Evolutionary conservation across 371 early-diverging fungal genomes (phyloP).

Genomic region (Rhizopus microsporus): DNA sequence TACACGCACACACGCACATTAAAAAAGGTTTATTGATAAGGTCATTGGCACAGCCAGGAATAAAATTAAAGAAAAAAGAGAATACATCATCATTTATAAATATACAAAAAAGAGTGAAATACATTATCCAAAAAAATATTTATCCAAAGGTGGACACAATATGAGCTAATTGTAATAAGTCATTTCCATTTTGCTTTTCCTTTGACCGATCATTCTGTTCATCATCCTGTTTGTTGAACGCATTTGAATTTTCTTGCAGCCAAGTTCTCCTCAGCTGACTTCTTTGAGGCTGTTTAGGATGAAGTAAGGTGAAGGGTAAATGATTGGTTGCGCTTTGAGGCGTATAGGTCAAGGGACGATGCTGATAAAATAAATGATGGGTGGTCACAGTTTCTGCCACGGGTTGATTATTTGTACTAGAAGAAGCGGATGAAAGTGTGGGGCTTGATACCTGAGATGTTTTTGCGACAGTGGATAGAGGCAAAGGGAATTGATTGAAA

Average conservation of each 20-base stretch:
- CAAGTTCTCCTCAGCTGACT: slow-evolving; percentile 3
- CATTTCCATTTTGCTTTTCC: slow-evolving; percentile 10
- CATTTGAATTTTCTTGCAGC: slow-evolving; percentile 16
- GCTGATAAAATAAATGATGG: slow-evolving; percentile 28
- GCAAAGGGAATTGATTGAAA: slow-evolving; percentile 21
- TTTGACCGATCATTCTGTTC: slow-evolving; percentile 14
- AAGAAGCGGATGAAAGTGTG: slow-evolving; percentile 12
- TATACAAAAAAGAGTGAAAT: slow-evolving; percentile 8
- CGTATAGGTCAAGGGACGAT: slow-evolving; percentile 31
- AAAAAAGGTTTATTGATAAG: neutral
- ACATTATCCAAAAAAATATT: too few species aligned
- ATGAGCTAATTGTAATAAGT: slow-evolving; percentile 39
- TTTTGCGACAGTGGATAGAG: slow-evolving; percentile 20
- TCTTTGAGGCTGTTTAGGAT: slow-evolving; percentile 25
- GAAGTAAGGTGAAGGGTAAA: slow-evolving; percentile 34
- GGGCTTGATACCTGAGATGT: slow-evolving; percentile 18
- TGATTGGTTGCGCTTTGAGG: slow-evolving; percentile 10
- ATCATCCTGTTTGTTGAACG: slow-evolving; percentile 12
- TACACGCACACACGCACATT: neutral
- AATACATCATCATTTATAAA: neutral
- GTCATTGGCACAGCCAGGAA: neutral
- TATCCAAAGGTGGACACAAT: slow-evolving; percentile 50
- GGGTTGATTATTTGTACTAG: too few species aligned
- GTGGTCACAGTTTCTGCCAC: neutral
- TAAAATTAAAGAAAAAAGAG: neutral